Evolutionary conservation across 108 stramenopile genomes (phyloP).

Genomic region (Mayamaea pseudoterrestris): DNA sequence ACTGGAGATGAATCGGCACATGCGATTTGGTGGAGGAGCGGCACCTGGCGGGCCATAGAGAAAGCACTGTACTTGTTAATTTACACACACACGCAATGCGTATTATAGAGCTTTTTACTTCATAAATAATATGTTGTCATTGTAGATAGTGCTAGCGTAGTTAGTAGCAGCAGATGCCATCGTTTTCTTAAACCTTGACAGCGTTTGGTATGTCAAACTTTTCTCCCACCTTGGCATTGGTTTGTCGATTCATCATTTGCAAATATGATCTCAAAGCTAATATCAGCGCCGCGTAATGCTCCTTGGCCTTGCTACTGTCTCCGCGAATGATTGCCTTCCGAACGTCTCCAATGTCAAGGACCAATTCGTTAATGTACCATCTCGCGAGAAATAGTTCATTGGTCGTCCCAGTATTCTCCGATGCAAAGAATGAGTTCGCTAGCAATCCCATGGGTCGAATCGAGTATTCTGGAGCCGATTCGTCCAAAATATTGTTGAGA

Average conservation of each 20-base stretch:
- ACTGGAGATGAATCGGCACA: conserved; percentile 75
- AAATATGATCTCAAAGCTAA: conserved; percentile 62
- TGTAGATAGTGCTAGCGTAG: too few species aligned
- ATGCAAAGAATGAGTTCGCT: conserved; percentile 61
- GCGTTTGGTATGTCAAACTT: conserved; percentile 29
- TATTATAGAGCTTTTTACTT: too few species aligned
- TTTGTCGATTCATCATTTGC: conserved; percentile 54
- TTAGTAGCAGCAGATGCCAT: too few species aligned
- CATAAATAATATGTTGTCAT: too few species aligned
- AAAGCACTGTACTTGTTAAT: too few species aligned
- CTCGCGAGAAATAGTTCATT: conserved; percentile 68
- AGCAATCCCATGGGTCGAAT: conserved; percentile 65
- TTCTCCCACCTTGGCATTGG: conserved; percentile 63
- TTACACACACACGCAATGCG: too few species aligned
- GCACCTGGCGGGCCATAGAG: too few species aligned
- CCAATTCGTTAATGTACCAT: conserved; percentile 76
- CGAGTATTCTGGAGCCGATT: conserved; percentile 29
- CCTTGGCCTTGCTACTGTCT: conserved; percentile 26
- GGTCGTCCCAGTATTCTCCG: conserved; percentile 66
- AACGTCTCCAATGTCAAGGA: conserved; percentile 48
- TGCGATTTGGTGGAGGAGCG: conserved; percentile 6
- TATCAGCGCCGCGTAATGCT: conserved; percentile 13
- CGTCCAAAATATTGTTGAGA: conserved; percentile 12
- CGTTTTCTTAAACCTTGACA: too few species aligned
- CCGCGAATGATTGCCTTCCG: conserved; percentile 26